These are phyloP conservation scores for Ceratocystis diversiconidia DNA, from an alignment of 2,329 filamentous ascomycete genomes.

Conservation along the genomic window DNA sequence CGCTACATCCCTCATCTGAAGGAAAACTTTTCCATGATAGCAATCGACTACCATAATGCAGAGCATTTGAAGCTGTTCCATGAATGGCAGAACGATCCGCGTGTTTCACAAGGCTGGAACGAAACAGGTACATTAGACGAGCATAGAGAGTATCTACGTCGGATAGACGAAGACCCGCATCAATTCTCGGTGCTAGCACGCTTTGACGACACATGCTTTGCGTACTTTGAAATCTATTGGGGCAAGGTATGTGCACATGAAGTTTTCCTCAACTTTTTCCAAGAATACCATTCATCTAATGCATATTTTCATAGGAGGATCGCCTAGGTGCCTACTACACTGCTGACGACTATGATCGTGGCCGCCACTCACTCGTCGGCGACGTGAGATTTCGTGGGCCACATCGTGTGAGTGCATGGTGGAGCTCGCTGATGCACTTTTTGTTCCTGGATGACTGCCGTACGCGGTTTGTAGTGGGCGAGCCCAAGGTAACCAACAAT, in stretches of 20 bases:
- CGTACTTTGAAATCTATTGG: conserved; percentile 74
- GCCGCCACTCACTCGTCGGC: conserved; percentile 44
- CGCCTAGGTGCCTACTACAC: conserved; percentile 42
- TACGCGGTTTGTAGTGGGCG: conserved; percentile 45
- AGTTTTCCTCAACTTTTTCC: background rate
- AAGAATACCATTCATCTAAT: conserved; percentile 10
- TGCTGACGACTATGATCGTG: conserved; percentile 42
- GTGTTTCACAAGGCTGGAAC: conserved; percentile 68
- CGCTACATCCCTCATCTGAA: conserved; percentile 62
- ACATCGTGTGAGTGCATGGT: conserved; percentile 47
- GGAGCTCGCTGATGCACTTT: conserved; percentile 48
- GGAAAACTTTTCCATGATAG: conserved; percentile 66
- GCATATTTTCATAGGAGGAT: conserved; percentile 34
- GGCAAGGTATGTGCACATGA: conserved; percentile 34
- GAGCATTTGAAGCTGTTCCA: conserved; percentile 59
- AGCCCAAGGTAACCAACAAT: conserved; percentile 57
- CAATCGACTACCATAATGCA: conserved; percentile 49
- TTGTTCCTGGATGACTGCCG: conserved; percentile 47
- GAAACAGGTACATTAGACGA: conserved; percentile 62
- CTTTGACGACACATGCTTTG: conserved; percentile 57
- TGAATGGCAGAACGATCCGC: conserved; percentile 70
- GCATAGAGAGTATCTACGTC: conserved; percentile 56
- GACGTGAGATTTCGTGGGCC: conserved; percentile 46
- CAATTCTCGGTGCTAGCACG: conserved; percentile 54
- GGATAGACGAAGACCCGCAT: conserved; percentile 57